phyloP scores from a whole-genome alignment of 2,329 filamentous ascomycete genomes.

The Tricladium varicosporioides region DNA sequence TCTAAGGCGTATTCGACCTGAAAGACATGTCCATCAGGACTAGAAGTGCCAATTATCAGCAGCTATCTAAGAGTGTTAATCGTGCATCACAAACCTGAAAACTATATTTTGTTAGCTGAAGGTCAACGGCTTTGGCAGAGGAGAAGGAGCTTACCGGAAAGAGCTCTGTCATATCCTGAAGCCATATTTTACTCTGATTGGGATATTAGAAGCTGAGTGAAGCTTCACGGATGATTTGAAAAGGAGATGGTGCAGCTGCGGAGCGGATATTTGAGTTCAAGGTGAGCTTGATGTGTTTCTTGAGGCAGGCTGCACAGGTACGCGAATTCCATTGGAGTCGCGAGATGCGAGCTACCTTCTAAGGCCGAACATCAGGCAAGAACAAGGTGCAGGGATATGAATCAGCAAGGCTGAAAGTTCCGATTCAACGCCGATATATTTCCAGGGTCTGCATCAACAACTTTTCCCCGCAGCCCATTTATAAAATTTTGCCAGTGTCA shows the following conservation, averaged over 20 bases:
- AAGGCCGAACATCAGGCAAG: neutral
- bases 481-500: neutral
- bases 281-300: constrained; percentile 20
- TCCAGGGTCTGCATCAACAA: neutral
- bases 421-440: neutral
- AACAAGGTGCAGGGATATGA: neutral
- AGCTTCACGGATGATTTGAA: constrained; percentile 16
- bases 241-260: constrained; percentile 11
- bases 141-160: constrained; percentile 73
- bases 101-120: constrained; percentile 52
- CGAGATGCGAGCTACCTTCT: constrained; percentile 19
- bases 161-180: constrained; percentile 97
- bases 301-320: constrained; percentile 29
- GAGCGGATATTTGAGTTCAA: constrained; percentile 13
- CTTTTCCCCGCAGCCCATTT: neutral
- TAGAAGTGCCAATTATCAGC: constrained; percentile 50
- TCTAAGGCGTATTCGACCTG: constrained; percentile 99
- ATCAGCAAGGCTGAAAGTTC: constrained; percentile 5
- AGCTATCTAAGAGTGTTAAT: constrained; percentile 7
- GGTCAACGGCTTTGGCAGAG: constrained; percentile 43
- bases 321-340: constrained; percentile 1
- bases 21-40: constrained; percentile 98
- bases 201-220: constrained; percentile 1
- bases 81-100: constrained; percentile 65
- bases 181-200: constrained; percentile 57